These are phyloP conservation scores for Clarireedia hainanense DNA, from an alignment of 2,329 filamentous ascomycete species.

Conservation along the genomic window DNA sequence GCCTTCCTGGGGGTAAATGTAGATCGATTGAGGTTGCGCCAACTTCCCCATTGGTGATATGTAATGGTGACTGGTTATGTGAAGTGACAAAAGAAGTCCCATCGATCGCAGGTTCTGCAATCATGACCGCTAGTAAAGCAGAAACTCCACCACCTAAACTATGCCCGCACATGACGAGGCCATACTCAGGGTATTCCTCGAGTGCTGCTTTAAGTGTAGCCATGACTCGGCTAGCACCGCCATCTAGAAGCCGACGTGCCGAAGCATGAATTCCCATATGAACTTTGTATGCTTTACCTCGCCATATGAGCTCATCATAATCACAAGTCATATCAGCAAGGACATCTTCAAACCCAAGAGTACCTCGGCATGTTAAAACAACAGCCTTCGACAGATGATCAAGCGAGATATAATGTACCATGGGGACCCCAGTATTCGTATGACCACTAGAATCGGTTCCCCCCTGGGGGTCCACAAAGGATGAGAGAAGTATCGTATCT, in stretches of 20 bases:
- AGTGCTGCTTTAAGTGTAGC: conserved; percentile 43
- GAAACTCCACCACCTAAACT: conserved; percentile 48
- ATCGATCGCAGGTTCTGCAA: conserved; percentile 38
- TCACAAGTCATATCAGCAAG: conserved; percentile 51
- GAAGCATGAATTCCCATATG: conserved; percentile 51
- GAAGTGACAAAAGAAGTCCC: conserved; percentile 45
- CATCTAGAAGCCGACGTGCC: conserved; percentile 41
- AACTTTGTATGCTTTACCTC: conserved; percentile 44
- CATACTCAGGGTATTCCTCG: conserved; percentile 47
- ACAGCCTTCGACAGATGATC: conserved; percentile 50
- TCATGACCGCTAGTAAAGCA: conserved; percentile 45
- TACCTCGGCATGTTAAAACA: conserved; percentile 46
- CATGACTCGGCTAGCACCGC: conserved; percentile 42
- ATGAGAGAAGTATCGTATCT: conserved; percentile 49
- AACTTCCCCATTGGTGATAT: conserved; percentile 43
- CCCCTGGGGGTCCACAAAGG: conserved; percentile 46
- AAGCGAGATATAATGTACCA: conserved; percentile 49
- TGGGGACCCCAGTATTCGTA: conserved; percentile 43
- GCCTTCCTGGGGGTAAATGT: conserved; percentile 56
- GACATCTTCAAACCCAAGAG: conserved; percentile 49
- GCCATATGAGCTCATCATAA: conserved; percentile 41
- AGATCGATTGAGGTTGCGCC: conserved; percentile 26
- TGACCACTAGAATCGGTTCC: conserved; percentile 42
- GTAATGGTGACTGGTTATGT: conserved; percentile 61
- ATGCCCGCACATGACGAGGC: conserved; percentile 48